These are phyloP conservation scores for Sporothrix variecibatus DNA, from an alignment of 2,329 filamentous ascomycete genomes.

Conservation along the genomic window DNA sequence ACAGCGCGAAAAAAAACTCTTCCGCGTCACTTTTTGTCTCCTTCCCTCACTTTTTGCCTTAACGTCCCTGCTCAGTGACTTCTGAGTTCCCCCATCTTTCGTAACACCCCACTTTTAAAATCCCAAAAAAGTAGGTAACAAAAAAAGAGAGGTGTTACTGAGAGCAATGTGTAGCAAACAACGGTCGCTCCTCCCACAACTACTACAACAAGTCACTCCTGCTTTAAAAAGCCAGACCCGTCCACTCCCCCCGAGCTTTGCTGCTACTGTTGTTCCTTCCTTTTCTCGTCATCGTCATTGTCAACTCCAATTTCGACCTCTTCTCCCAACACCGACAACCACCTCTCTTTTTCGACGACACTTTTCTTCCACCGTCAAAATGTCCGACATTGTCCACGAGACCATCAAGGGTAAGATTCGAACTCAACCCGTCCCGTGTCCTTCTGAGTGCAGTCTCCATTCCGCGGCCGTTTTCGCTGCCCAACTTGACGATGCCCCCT, in stretches of 20 bases:
- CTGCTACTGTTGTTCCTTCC: neutral
- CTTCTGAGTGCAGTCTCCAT: no score
- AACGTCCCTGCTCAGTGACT: neutral
- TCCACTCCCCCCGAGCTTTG: constrained; percentile 18
- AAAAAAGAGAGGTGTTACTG: constrained; percentile 7
- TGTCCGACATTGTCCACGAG: constrained; percentile 72
- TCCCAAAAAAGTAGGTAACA: neutral
- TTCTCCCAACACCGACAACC: neutral
- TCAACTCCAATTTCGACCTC: constrained; percentile 5
- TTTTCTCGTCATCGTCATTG: constrained; percentile 6
- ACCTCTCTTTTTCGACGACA: constrained; percentile 3
- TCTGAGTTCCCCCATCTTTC: neutral
- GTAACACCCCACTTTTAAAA: constrained; percentile 10
- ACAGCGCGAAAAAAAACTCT: constrained; percentile 8
- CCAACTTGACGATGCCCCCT: constrained; percentile 2
- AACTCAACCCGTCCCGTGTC: no score
- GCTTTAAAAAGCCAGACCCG: constrained; percentile 22
- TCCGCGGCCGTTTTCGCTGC: neutral
- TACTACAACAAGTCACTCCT: neutral
- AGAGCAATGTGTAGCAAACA: constrained; percentile 1
- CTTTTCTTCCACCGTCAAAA: constrained; percentile 43
- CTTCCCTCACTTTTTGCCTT: neutral
- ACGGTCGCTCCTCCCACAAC: constrained; percentile 10
- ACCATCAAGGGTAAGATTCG: constrained; percentile 68
- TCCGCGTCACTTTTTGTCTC: constrained; percentile 6